Base-by-base conservation (phyloP, 352 stramenopile species). In the Thalassiosira oceanica region DNA sequence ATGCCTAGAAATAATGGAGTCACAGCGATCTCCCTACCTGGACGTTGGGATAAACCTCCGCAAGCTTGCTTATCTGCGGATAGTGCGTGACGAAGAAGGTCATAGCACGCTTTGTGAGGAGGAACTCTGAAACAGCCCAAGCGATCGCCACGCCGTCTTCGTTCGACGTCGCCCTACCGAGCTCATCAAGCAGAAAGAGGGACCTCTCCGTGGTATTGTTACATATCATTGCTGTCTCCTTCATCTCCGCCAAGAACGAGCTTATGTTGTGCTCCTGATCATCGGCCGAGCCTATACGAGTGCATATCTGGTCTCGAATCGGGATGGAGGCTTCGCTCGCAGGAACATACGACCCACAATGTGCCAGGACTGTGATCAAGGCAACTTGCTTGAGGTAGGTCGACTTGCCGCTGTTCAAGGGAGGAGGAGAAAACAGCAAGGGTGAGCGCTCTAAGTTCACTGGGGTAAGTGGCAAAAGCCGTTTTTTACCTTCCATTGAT, bases 61-160 rank as follows among this genome's bases (percentile, higher is more conserved):
- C 77, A 24, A 94, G 61, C 66, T 97, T 93, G 0, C 93, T 91
- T 7, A 99, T 78, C 42, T 97, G 96, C 46, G 96, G 96, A 76
- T 99, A 99, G 69, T 99, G 97, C 1, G 97, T 99, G 6, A 97
- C 96, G 67, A 99, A 99, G 61, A 99, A 93, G 2, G 96, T 96
- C 79, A 91, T 75, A 82, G 78, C 58, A 50, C 80, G 46, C 21
- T 83, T 88, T 2, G 81, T 85, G 0, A 98, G 75, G 28, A 98
- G 63, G 72, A 96, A 93, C 61, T 98, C 94, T 1, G 98, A 89
- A 13, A 98, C 96, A n/a, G 96, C 89, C 80, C 95, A 97, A 10
- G 96, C 97, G 52, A 99, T 97, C 27, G 96, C 94, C 11, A 97
- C 95, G 11, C 97, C 97, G 74, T 99, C 97, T 74, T 99, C 97